Conservation (phyloP, 129 eudicot genomes). For the Escallonia rubra region DNA sequence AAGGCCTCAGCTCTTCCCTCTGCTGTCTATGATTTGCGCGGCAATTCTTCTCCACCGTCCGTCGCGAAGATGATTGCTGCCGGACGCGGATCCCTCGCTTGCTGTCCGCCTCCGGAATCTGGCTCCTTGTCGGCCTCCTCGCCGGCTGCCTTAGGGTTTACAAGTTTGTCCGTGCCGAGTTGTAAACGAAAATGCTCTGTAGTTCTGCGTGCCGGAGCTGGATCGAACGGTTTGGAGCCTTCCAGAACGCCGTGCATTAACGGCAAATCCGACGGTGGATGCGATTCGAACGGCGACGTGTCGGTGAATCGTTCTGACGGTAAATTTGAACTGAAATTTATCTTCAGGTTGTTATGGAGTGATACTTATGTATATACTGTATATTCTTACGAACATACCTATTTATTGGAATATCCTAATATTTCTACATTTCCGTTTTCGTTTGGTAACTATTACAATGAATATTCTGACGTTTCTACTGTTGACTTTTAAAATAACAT, state of each 20-base stretch:
- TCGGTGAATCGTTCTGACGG: slow-evolving; percentile 18
- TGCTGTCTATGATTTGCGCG: not conserved
- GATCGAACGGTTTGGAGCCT: slow-evolving; percentile 33
- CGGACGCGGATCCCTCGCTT: not conserved
- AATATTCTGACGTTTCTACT: not conserved
- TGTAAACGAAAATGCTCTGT: not conserved
- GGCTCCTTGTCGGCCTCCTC: slow-evolving; percentile 3
- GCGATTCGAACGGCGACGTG: slow-evolving; percentile 21
- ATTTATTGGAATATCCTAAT: not conserved
- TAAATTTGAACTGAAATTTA: not conserved
- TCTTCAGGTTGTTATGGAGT: too few species aligned
- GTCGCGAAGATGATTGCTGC: slow-evolving; percentile 13
- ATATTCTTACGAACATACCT: too few species aligned
- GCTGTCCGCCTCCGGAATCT: not conserved
- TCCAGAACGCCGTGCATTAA: slow-evolving; percentile 27
- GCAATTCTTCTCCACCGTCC: not conserved
- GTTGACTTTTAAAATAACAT: not conserved
- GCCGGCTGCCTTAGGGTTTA: slow-evolving; percentile 9
- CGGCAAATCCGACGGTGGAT: slow-evolving; percentile 14
- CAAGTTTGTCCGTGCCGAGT: not conserved
- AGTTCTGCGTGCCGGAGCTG: slow-evolving; percentile 4
- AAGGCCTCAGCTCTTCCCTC: too few species aligned
- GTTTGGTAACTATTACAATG: not conserved
- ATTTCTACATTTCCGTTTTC: not conserved
- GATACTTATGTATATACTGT: too few species aligned